Conservation (phyloP, 306 rosid species). For the Malus fusca region DNA sequence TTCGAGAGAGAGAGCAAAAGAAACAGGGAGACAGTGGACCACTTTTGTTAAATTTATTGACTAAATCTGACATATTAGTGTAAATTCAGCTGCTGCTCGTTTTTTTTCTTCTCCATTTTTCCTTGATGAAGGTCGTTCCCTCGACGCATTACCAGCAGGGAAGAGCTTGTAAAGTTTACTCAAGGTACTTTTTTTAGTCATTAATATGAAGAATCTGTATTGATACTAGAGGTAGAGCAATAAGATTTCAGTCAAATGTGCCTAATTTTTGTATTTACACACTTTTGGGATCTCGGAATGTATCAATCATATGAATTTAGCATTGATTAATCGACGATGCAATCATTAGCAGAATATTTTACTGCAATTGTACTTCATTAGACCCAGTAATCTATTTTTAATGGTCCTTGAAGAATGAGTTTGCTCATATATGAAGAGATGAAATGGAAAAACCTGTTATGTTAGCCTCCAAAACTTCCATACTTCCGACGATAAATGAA, state of each 20-base stretch:
- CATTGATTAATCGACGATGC: not conserved
- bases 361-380: not conserved
- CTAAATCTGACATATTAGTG: constrained; percentile 16
- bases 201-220: constrained; percentile 15
- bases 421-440: not conserved
- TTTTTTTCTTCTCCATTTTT: not conserved
- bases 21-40: not conserved
- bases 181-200: constrained; percentile 8
- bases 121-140: constrained; percentile 15
- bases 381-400: not conserved
- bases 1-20: not conserved
- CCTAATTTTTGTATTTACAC: not conserved
- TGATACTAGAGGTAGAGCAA: constrained; percentile 4
- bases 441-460: not conserved
- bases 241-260: not conserved
- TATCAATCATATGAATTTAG: not conserved
- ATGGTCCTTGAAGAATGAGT: no score
- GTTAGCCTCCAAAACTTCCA: not conserved
- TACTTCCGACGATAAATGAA: not conserved
- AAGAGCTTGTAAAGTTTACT: constrained; percentile 31
- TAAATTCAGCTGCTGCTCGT: constrained; percentile 1
- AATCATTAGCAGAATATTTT: not conserved
- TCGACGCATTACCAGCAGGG: constrained; percentile 22
- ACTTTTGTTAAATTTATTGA: not conserved
- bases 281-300: not conserved